Base-by-base conservation (phyloP, 331 rosid genomes). In the Telfairia occidentalis region DNA sequence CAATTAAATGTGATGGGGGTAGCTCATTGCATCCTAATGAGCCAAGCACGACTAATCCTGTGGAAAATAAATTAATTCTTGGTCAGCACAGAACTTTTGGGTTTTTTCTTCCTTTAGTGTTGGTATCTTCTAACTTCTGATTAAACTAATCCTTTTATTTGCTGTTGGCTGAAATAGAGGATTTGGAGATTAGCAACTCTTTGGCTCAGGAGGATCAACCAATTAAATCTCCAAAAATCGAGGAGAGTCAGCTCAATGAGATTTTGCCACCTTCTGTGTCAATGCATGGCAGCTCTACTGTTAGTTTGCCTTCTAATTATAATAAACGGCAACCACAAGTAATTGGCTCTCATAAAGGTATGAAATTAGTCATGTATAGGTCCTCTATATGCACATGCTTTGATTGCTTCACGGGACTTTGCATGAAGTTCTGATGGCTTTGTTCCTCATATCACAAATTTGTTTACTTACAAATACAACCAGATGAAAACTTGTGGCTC, bases 341-440 rank as follows among this genome's bases (percentile, higher is more conserved):
- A 78, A 70, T 57, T 83, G 92, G 93, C 67, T 23, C 85, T 77
- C 97, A 87, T 81, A 95, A 87, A 89, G 97, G 98, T 95, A 85
- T 18, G 24, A 3, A 29, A 74, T 67, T 71, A 66, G 34, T 70
- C 26, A 9, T 59, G 40, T 24, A 3, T 55, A 2, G n/a, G 3
- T 28, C 9, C 24, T 35, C 2, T 7, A 11, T 57, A 11, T 55
- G 78, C 78, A 34, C 78, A 34, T 65, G 35, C 24, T 76, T 75
- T 70, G 54, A 38, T n/a, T 49, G 35, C 48, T 65, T 74, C 19
- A 29, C 30, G 45, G 43, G 13, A 10, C 2, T 34, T 49, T 48
- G 32, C 71, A 21, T 12, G 65, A 40, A 3, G 48, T 19, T 34
- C 18, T 37, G 46, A 65, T 65, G 49, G 32, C 18, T 37, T 12